Percentiles rank a stretch among this genome's conserved stretches.
Conservation (phyloP, 164 flowering plant genomes). For the Liquidambar formosana region DNA sequence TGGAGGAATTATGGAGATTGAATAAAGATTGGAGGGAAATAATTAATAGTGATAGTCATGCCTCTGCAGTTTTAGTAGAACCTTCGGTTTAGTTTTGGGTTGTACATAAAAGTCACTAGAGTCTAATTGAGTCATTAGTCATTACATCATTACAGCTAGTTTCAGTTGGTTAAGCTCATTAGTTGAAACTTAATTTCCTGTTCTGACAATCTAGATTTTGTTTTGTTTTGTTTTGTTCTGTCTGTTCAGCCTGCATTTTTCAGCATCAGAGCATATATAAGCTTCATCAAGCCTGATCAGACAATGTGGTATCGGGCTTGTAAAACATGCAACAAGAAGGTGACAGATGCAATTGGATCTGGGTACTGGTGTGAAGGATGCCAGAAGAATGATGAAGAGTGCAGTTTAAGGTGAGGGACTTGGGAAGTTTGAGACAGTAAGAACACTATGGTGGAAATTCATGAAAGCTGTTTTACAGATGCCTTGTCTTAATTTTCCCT, state of each 20-base stretch:
- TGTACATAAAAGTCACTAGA: no score
- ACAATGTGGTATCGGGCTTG: slow-evolving; percentile 97
- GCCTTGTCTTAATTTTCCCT: not conserved
- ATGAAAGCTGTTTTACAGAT: not conserved
- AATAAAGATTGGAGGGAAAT: no score
- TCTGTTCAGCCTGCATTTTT: slow-evolving; percentile 69
- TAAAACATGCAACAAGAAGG: slow-evolving; percentile 90
- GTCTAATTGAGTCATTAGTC: not conserved
- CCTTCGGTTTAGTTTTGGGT: no score
- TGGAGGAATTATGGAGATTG: no score
- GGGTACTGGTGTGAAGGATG: slow-evolving; percentile 98
- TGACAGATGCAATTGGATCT: slow-evolving; percentile 81
- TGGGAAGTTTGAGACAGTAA: not conserved
- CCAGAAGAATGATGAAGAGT: slow-evolving; percentile 75
- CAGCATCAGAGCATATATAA: slow-evolving; percentile 61
- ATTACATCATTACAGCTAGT: not conserved
- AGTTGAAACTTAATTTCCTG: not conserved
- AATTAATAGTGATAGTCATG: no score
- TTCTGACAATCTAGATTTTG: not conserved
- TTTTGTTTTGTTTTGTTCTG: no score
- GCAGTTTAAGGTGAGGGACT: slow-evolving; percentile 61
- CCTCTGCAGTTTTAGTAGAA: no score
- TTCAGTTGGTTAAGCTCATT: not conserved
- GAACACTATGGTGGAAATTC: not conserved
- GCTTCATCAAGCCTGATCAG: slow-evolving; percentile 85